phyloP scores from a whole-genome alignment of 345 rosid genomes.

The Pelargonium nanum region DNA sequence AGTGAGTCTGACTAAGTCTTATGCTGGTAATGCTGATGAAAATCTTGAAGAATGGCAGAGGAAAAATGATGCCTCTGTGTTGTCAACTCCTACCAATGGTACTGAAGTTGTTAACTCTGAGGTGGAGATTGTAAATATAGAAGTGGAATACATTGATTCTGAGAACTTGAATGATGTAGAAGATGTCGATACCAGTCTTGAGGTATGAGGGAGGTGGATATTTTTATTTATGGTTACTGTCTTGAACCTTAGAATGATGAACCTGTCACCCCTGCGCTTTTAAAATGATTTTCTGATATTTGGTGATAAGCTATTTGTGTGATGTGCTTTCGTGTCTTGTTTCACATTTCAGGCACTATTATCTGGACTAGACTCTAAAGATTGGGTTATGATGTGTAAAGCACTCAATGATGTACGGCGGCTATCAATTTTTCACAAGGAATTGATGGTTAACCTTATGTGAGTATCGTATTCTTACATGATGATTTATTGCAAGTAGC shows the following conservation, averaged over 20 bases:
- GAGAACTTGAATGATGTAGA: conserved; percentile 62
- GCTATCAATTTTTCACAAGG: conserved; percentile 70
- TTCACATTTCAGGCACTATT: conserved; percentile 37
- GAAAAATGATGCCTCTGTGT: conserved; percentile 23
- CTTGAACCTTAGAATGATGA: background rate
- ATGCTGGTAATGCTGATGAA: conserved; percentile 35
- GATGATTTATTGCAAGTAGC: conserved; percentile 8
- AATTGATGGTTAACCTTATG: conserved; percentile 47
- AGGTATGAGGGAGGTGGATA: conserved; percentile 32
- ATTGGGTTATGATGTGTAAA: conserved; percentile 75
- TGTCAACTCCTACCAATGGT: conserved; percentile 30
- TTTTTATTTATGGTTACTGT: background rate
- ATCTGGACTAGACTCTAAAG: conserved; percentile 73
- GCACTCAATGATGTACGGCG: conserved; percentile 75
- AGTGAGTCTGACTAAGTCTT: conserved; percentile 43
- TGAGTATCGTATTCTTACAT: conserved; percentile 28
- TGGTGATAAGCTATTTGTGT: conserved; percentile 9
- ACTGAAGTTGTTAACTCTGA: conserved; percentile 31
- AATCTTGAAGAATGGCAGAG: conserved; percentile 41
- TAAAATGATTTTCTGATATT: background rate
- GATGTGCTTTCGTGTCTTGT: background rate
- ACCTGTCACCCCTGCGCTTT: background rate
- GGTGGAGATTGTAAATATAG: conserved; percentile 35
- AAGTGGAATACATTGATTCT: conserved; percentile 78
- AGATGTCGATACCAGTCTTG: conserved; percentile 48